Percentiles rank a stretch among this genome's conserved stretches.
phyloP scores from a whole-genome alignment of 352 stramenopile species.

The Globisporangium perplexum region DNA sequence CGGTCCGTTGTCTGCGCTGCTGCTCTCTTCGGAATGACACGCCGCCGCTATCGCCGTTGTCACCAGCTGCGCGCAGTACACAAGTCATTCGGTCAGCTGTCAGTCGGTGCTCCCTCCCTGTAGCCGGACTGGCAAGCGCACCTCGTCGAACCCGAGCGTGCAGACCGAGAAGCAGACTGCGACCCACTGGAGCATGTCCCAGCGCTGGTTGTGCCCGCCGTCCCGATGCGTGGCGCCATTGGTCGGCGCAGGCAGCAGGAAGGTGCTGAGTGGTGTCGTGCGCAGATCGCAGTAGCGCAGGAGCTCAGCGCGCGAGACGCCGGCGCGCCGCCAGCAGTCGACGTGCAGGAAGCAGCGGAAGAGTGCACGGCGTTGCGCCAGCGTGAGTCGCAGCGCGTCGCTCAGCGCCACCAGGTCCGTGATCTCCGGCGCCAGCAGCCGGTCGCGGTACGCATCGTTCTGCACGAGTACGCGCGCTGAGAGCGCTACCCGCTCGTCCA shows the following conservation, averaged over 20 bases:
- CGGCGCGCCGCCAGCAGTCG: conserved; percentile 49
- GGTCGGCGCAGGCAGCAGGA: conserved; percentile 28
- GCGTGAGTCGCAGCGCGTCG: conserved; percentile 41
- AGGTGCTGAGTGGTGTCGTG: conserved; percentile 20
- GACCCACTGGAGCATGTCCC: conserved; percentile 56
- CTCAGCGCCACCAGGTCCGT: conserved; percentile 47
- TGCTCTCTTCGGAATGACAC: background rate
- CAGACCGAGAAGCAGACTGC: conserved; percentile 52
- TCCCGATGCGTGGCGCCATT: conserved; percentile 26
- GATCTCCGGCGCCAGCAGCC: conserved; percentile 53
- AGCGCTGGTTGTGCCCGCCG: conserved; percentile 26
- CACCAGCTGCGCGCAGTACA: conserved; percentile 17
- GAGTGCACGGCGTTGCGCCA: conserved; percentile 47
- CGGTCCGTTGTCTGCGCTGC: background rate
- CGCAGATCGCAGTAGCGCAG: conserved; percentile 52
- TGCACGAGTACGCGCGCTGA: conserved; percentile 36
- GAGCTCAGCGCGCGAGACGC: conserved; percentile 41
- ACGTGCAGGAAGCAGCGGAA: conserved; percentile 62
- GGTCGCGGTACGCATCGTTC: conserved; percentile 64
- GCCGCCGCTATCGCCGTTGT: conserved; percentile 19
- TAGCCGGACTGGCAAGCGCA: no score
- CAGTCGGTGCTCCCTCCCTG: no score
- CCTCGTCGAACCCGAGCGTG: conserved; percentile 28
- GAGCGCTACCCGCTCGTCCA: conserved; percentile 40
- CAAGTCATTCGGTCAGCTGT: no score